Conservation (phyloP, 2,329 filamentous ascomycete species). For the Fusarium pseudograminearum region DNA sequence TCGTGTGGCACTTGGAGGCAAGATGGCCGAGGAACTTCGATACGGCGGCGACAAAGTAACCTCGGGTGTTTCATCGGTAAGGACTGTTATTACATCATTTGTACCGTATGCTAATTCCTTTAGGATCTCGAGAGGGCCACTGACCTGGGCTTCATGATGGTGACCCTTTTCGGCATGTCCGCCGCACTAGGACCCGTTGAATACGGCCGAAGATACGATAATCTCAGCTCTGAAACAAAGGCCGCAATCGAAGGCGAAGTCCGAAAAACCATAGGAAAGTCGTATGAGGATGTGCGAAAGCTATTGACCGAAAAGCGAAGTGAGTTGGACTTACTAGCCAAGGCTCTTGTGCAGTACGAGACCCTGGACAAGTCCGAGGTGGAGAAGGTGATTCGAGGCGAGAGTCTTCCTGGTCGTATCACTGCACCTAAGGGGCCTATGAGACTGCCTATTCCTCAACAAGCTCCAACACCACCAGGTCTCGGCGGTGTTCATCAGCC, state of each 20-base stretch:
- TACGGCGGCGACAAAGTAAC: conserved; percentile 94
- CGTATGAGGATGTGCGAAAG: conserved; percentile 77
- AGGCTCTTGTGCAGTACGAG: conserved; percentile 94
- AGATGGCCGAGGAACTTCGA: conserved; percentile 90
- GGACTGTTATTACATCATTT: conserved; percentile 49
- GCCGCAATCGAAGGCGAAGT: conserved; percentile 90
- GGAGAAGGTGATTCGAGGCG: conserved; percentile 87
- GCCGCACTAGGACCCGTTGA: conserved; percentile 89
- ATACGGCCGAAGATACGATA: conserved; percentile 81
- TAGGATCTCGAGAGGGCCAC: conserved; percentile 89
- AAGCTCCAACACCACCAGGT: conserved; percentile 52
- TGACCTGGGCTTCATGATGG: conserved; percentile 84
- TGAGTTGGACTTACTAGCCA: conserved; percentile 88
- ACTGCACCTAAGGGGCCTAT: conserved; percentile 66
- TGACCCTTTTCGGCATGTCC: conserved; percentile 92
- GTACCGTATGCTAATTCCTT: conserved; percentile 44
- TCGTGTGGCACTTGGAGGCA: conserved; percentile 85
- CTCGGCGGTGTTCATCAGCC: conserved; percentile 52
- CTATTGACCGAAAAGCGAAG: conserved; percentile 81
- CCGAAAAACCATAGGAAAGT: conserved; percentile 84
- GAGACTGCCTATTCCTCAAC: conserved; percentile 54
- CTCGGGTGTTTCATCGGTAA: conserved; percentile 83
- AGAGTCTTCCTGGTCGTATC: conserved; percentile 77
- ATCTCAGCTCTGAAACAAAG: conserved; percentile 87
- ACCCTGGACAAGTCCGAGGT: conserved; percentile 91